phyloP scores from a whole-genome alignment of 495 filamentous ascomycete species.

The Neurospora sp. region DNA sequence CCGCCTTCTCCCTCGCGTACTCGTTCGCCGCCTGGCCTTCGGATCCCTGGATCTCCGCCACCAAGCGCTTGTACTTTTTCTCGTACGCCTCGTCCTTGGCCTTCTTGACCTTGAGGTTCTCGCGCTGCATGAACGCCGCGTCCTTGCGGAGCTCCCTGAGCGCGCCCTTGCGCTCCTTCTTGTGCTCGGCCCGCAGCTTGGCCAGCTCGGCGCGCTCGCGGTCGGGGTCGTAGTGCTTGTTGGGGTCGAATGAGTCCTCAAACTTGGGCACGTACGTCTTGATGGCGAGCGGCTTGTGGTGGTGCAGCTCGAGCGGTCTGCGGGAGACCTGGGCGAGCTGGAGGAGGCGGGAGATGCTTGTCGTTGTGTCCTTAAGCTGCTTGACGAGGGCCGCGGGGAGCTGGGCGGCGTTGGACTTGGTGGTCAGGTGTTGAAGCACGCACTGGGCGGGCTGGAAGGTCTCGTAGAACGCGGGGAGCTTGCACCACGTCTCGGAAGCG shows the following conservation, averaged over 20 bases:
- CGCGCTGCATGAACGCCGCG: slow-evolving; percentile 78
- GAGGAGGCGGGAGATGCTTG: slow-evolving; percentile 42
- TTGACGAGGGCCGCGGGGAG: slow-evolving; percentile 31
- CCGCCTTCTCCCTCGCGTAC: slow-evolving; percentile 77
- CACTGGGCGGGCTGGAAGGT: slow-evolving; percentile 52
- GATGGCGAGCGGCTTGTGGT: slow-evolving; percentile 83
- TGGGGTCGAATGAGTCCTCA: slow-evolving; percentile 87
- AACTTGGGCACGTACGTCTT: slow-evolving; percentile 88
- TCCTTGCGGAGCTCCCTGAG: slow-evolving; percentile 92
- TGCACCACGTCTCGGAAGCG: slow-evolving; percentile 53
- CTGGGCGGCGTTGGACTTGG: slow-evolving; percentile 40
- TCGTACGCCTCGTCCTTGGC: slow-evolving; percentile 83
- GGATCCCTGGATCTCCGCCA: slow-evolving; percentile 91
- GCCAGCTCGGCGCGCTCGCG: slow-evolving; percentile 71
- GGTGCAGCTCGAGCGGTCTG: slow-evolving; percentile 75
- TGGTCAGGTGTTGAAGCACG: slow-evolving; percentile 45
- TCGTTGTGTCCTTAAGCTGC: slow-evolving; percentile 28
- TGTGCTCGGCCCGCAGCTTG: slow-evolving; percentile 80
- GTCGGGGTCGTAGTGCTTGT: slow-evolving; percentile 93
- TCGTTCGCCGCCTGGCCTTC: slow-evolving; percentile 78
- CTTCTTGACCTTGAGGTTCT: slow-evolving; percentile 85
- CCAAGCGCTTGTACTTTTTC: slow-evolving; percentile 81
- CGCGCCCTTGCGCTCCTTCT: slow-evolving; percentile 90
- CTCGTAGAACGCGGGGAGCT: slow-evolving; percentile 61
- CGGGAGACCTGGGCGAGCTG: slow-evolving; percentile 49